These are phyloP conservation scores for Diplodia sapinea DNA, from an alignment of 2,329 filamentous ascomycete genomes.

Conservation along the genomic window DNA sequence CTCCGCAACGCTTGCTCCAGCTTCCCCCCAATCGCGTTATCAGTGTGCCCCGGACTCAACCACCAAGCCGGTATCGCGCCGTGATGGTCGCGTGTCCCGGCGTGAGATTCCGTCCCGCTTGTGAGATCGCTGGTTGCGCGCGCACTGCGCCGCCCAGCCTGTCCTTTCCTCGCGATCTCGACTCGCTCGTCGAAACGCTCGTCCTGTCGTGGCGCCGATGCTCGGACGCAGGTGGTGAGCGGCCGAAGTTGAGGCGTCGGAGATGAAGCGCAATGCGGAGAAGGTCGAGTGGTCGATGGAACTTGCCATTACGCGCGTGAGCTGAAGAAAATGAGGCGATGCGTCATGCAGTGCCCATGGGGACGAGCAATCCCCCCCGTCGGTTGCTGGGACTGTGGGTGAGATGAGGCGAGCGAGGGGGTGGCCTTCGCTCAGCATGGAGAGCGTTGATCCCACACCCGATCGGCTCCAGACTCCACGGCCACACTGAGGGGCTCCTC, in stretches of 20 bases:
- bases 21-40: constrained; percentile 27
- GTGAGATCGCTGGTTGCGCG: constrained; percentile 2
- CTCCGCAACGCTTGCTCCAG: constrained; percentile 26
- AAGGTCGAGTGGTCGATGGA: constrained; percentile 13
- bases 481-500: constrained; percentile 13
- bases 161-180: constrained; percentile 22
- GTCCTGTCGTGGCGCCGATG: background rate
- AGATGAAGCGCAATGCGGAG: constrained; percentile 27
- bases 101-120: constrained; percentile 1
- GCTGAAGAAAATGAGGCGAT: constrained; percentile 8
- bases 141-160: constrained; percentile 29
- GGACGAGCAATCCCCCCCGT: background rate
- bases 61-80: constrained; percentile 2
- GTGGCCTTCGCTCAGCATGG: constrained; percentile 14
- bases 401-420: constrained; percentile 16
- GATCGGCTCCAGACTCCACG: constrained; percentile 21
- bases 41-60: constrained; percentile 19
- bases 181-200: constrained; percentile 7
- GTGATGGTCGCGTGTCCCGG: constrained; percentile 18
- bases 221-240: constrained; percentile 17
- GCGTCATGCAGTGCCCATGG: constrained; percentile 19
- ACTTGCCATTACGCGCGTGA: constrained; percentile 1
- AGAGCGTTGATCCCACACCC: constrained; percentile 15
- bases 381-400: constrained; percentile 1
- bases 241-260: constrained; percentile 26